phyloP scores from a whole-genome alignment of 1,284 basidiomycete species.

The Cryptococcus sp. region DNA sequence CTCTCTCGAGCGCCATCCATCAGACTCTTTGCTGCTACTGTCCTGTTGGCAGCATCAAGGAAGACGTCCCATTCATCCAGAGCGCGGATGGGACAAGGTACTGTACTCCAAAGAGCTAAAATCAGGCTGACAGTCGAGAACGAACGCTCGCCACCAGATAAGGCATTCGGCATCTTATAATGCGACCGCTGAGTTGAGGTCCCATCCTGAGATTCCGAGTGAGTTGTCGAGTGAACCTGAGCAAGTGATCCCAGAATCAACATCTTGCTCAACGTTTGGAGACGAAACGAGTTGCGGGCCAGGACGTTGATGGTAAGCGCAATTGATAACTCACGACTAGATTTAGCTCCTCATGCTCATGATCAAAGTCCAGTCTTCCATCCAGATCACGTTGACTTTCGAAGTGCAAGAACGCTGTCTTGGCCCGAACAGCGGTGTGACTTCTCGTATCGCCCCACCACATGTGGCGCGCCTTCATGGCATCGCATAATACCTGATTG shows the following conservation, averaged over 20 bases:
- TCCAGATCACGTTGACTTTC: constrained; percentile 82
- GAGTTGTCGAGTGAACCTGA: constrained; percentile 36
- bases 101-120: constrained; percentile 91
- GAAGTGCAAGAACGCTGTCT: constrained; percentile 76
- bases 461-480: constrained; percentile 59
- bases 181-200: constrained; percentile 41
- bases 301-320: background rate
- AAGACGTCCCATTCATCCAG: constrained; percentile 91
- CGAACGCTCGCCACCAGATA: constrained; percentile 91
- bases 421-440: constrained; percentile 82
- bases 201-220: constrained; percentile 11
- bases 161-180: constrained; percentile 65
- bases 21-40: constrained; percentile 90
- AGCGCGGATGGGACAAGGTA: constrained; percentile 90
- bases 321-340: constrained; percentile 61
- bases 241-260: background rate
- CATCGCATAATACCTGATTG: background rate
- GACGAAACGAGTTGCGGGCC: background rate
- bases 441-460: constrained; percentile 86
- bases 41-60: constrained; percentile 91
- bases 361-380: constrained; percentile 77
- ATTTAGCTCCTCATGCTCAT: constrained; percentile 65
- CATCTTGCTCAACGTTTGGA: too few relatives aligned
- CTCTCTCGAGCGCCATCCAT: constrained; percentile 81
- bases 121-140: constrained; percentile 95